Percentiles rank a stretch among this genome's conserved stretches.
Conservation (phyloP, 2,329 filamentous ascomycete genomes). For the Aspergillus novofumigatus region DNA sequence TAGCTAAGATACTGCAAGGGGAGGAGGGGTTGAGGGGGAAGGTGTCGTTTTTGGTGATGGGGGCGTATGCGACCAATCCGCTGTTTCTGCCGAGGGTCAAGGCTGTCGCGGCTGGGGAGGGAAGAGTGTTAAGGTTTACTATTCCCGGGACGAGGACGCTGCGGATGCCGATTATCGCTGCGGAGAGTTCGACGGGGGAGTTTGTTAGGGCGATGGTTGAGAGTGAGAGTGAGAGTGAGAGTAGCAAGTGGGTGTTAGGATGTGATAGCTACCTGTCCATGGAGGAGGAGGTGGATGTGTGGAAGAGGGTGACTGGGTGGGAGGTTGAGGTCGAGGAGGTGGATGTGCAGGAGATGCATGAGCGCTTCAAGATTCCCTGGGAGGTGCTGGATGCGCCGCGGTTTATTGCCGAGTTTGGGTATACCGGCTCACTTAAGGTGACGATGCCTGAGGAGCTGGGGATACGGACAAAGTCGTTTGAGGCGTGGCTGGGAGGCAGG, state of each 20-base stretch:
- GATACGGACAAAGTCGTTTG: slow-evolving; percentile 9
- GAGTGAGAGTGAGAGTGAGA: slow-evolving; percentile 19
- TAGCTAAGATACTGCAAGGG: too few species aligned
- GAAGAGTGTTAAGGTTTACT: too few species aligned
- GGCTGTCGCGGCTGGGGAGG: too few species aligned
- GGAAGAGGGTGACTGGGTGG: slow-evolving; percentile 36
- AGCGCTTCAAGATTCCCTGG: slow-evolving; percentile 16
- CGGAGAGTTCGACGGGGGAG: slow-evolving; percentile 29
- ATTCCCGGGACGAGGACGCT: too few species aligned
- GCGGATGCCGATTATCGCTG: too few species aligned
- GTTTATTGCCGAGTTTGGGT: slow-evolving; percentile 40
- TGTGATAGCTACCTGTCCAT: slow-evolving; percentile 41
- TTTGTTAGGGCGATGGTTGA: slow-evolving; percentile 44
- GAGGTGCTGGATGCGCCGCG: slow-evolving; percentile 36
- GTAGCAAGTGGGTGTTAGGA: slow-evolving; percentile 43
- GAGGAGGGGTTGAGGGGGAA: too few species aligned
- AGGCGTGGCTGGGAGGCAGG: slow-evolving; percentile 18
- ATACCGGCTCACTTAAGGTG: slow-evolving; percentile 36
- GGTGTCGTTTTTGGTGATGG: too few species aligned
- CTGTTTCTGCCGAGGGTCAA: too few species aligned
- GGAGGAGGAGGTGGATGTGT: slow-evolving; percentile 30
- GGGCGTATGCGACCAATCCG: too few species aligned
- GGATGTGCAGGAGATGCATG: slow-evolving; percentile 30
- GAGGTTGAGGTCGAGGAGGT: slow-evolving; percentile 30
- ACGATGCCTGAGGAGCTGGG: slow-evolving; percentile 36